Conservation (phyloP, 2,329 filamentous ascomycete species). For the Sporothrix pallida region DNA sequence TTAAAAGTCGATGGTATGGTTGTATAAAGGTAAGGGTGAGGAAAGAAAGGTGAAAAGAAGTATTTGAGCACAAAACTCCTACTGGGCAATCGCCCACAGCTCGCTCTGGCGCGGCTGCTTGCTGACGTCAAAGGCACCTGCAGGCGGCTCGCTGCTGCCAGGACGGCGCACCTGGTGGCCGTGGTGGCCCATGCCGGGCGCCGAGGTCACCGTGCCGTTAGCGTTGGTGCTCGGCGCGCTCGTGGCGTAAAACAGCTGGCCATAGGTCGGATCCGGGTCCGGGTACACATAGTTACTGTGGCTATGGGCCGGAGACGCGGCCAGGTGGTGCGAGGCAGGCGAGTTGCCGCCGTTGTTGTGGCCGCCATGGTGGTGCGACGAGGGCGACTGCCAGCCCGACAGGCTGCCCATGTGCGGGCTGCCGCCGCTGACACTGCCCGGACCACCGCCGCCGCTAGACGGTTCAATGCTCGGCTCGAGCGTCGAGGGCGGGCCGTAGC, state of each 20-base stretch:
- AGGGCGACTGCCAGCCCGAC: conserved; percentile 81
- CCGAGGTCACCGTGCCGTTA: conserved; percentile 39
- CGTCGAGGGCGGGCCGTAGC: conserved; percentile 80
- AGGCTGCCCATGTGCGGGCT: conserved; percentile 84
- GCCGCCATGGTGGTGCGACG: conserved; percentile 71
- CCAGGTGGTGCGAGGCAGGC: conserved; percentile 25
- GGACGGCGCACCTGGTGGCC: conserved; percentile 17
- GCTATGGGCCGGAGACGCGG: conserved; percentile 32
- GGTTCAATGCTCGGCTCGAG: conserved; percentile 85
- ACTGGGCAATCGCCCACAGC: conserved; percentile 59
- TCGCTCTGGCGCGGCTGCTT: conserved; percentile 60
- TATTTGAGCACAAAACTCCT: conserved; percentile 30
- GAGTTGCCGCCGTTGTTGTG: conserved; percentile 47
- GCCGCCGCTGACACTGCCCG: conserved; percentile 70
- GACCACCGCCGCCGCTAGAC: conserved; percentile 47
- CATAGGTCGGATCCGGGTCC: conserved; percentile 74
- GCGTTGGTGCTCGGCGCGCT: conserved; percentile 59
- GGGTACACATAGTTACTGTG: conserved; percentile 70
- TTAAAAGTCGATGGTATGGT: conserved; percentile 2
- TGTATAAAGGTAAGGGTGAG: background rate
- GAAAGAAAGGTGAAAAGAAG: background rate
- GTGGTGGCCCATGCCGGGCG: conserved; percentile 11
- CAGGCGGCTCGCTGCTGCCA: conserved; percentile 18
- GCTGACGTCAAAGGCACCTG: conserved; percentile 29
- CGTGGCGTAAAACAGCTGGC: conserved; percentile 72